phyloP scores from a whole-genome alignment of 208 protist species.

The Acanthamoeba royreba region DNA sequence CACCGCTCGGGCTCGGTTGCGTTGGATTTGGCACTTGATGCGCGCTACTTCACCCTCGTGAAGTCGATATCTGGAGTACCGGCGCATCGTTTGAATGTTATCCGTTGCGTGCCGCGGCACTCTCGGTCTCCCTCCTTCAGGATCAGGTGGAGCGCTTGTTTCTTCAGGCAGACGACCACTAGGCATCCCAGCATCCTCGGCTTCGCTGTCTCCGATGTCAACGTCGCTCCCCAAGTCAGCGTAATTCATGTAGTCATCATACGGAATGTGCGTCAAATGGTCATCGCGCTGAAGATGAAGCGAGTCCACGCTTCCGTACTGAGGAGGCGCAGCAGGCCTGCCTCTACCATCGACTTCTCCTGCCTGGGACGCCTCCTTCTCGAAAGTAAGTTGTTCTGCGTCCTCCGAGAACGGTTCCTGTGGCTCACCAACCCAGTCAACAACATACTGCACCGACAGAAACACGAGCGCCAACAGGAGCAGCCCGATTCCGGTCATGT shows the following conservation, averaged over 20 bases:
- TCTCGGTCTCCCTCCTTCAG: no score
- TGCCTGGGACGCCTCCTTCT: not conserved
- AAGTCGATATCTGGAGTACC: not conserved
- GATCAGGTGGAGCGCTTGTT: no score
- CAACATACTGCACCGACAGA: not conserved
- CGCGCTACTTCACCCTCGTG: not conserved
- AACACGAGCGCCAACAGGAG: not conserved
- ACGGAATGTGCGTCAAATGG: not conserved
- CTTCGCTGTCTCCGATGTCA: no score
- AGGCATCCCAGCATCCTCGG: no score
- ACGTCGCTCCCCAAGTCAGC: not conserved
- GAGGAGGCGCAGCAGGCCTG: not conserved
- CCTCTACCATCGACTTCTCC: not conserved
- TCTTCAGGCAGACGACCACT: no score
- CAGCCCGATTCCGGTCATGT: not conserved
- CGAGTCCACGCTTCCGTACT: not conserved
- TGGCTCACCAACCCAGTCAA: not conserved
- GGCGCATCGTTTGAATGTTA: not conserved
- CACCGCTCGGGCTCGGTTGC: not conserved
- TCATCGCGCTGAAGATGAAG: not conserved
- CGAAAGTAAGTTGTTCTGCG: not conserved
- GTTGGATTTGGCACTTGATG: not conserved
- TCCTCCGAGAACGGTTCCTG: not conserved
- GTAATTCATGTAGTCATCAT: not conserved
- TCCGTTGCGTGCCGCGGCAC: no score